phyloP scores from a whole-genome alignment of 306 rosid genomes.

The Luffa aegyptiaca region DNA sequence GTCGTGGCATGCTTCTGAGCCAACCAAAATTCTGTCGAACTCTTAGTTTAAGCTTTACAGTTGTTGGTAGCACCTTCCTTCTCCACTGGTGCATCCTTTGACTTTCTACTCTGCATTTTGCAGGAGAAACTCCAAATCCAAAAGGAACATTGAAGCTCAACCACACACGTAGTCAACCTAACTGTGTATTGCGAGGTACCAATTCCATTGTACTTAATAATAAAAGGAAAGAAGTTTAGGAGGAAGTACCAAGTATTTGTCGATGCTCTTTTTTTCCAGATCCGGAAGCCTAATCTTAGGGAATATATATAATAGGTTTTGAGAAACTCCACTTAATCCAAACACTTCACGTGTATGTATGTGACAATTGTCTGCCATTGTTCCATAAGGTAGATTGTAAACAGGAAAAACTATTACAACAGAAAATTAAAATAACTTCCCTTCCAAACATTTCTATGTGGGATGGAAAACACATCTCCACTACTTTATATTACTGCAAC shows the following conservation, averaged over 20 bases:
- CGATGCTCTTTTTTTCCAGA: neutral
- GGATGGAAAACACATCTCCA: neutral
- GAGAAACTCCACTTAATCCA: neutral
- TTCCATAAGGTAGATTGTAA: neutral
- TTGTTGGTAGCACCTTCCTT: neutral
- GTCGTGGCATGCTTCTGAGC: neutral
- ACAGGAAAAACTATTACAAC: conserved; percentile 8
- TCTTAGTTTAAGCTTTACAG: neutral
- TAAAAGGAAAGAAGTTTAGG: neutral
- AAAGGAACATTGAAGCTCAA: neutral
- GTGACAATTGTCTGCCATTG: conserved; percentile 8
- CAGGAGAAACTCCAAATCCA: neutral
- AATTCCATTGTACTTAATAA: neutral
- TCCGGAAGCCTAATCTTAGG: neutral
- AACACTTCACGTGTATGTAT: conserved; percentile 4
- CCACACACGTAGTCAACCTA: conserved; percentile 3
- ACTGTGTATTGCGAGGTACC: neutral
- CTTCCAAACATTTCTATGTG: conserved; percentile 3
- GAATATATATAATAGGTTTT: neutral
- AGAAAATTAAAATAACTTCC: neutral
- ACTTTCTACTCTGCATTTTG: neutral
- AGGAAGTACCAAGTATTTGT: neutral
- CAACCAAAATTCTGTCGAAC: neutral
- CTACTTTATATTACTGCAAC: conserved; percentile 3
- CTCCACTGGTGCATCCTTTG: neutral